Base-by-base conservation (phyloP, 2,329 filamentous ascomycete genomes). In the Pseudogymnoascus sp. region DNA sequence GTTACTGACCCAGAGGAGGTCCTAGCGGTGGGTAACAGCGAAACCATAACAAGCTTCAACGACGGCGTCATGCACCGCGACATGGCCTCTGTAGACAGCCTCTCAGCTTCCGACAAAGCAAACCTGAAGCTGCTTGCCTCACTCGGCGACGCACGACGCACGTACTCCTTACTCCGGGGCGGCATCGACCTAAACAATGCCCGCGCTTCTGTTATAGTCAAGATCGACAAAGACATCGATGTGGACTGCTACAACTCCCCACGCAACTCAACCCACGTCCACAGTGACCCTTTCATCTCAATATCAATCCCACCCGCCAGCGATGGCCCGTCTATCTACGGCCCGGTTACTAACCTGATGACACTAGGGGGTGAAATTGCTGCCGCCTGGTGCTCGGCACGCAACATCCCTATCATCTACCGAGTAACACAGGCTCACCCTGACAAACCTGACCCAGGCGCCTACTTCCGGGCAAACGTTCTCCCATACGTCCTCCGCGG, bases 341-440 rank as follows among this genome's bases (percentile, higher is more conserved):
- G 72, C 19, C 71, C 75, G 14, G 80, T 84, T 40, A 74, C 75
- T 63, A 77, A 78, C 63, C 68, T 79, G 24, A 89, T 89, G 87
- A 78, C 83, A 38, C 76, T 88, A 3, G 86, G 84, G 11, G 84
- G 84, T 62, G 80, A 87, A 68, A 75, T 87, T 26, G 84, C 83
- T 38, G 86, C 85, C 19, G 77, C 76, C 31, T 89, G 84, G 84
- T 87, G 84, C 69, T 70, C 78, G 56, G 78, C 80, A 22, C 81
- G 85, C 60, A 75, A 77, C 19, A 82, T 89, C 61, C 81, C 85
- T 37, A 77, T 85, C 28, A 84, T 85, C 6, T 89, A 83, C 73
- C 83, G 78, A 11, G 62, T 73, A 16, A 72, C 72, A 22, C 67
- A 68, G 11, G 64, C 61, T 19, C 69, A 71, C 41, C 62, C 66